Base-by-base conservation (phyloP, 1,139 yeast species). In the Trichomonascaceae sp. region DNA sequence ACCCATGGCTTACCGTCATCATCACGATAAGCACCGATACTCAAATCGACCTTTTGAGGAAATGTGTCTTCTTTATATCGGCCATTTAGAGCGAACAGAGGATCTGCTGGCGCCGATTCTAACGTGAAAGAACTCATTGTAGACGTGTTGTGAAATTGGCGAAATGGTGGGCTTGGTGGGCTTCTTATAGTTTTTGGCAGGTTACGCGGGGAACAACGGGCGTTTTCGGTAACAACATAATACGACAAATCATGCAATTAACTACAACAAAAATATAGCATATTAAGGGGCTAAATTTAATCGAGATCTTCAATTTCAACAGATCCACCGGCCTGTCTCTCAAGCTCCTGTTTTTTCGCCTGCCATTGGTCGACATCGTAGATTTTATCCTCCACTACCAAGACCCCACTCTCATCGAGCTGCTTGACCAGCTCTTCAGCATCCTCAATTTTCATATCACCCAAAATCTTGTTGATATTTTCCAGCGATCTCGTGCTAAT, bases 1-100 rank as follows among this genome's bases (percentile, higher is more conserved):
- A 91, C 84, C 84, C 95, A 87, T 24, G 97, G 96, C 68, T 83
- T 79, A 47, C 97, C 98, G 52, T 71, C 63, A 62, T 83, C 79
- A 69, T 89, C 96, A 69, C 96, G 81, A 72, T 91, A 91, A 43
- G 97, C 96, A 53, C 98, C 98, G 53, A 91, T 91, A 20, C 95
- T 93, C 63, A 89, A 76, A 66, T 89, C 93, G 53, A 87, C 88
- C 74, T 89, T 89, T 53, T 79, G 74, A 2, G 62, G 62, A 49
- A 57, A 53, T 43, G 65, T 55, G 66, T 91, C 96, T 45, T 80
- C 79, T 56, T 74, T 73, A 73, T 74, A 87, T 55, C 83, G 81
- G 64, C 89, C 91, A 70, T 86, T 87, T 60, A 93, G 80, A 39
- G 88, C 96, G 66, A 93, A 93, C 57, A 74, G 64, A 49, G 77